Evolutionary conservation across 495 filamentous ascomycete genomes (phyloP), one percentile per base, ranked within the genome.

Genomic region (Hypoxylon lenormandii): DNA sequence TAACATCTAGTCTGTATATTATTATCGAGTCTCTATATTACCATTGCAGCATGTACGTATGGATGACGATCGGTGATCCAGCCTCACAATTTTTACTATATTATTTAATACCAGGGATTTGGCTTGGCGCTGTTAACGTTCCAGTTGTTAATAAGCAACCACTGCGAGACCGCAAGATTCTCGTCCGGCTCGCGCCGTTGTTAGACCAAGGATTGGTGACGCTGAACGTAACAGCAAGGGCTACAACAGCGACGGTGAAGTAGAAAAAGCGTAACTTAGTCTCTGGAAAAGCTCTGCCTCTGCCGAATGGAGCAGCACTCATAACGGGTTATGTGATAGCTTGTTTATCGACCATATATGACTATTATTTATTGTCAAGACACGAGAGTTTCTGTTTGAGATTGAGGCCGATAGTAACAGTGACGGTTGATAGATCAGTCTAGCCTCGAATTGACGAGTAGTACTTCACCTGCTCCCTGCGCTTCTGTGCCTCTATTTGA

Each of bases 391-490:
- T 22, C 22, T n/a, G 62, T 70, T 57, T 43, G 47, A 71, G 50
- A 59, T 50, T 64, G 66, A 64, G 54, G 22, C 53, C 60, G 54
- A 69, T 55, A 18, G 66, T 64, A 38, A 69, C 66, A 21, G 54
- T 65, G 66, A 70, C 30, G 53, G 50, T 59, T 46, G 42, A 46
- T 54, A 63, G 47, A 66, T 51, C 61, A 46, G 40, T 46, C 45
- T 46, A 52, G 45, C 47, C 54, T 58, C 23, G 30, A 52, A 63
- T 62, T 57, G 48, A 48, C 50, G 26, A 42, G 28, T 46, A 38
- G 28, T 51, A 21, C 30, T 21, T 43, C 33, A 22, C 60, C 16
- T 54, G 30, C 28, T 28, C 22, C 56, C 45, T 43, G 12, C n/a
- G 4, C 50, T 18, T 60, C 23, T n/a, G 8, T 11, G 37, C 37